Evolutionary conservation across 495 filamentous ascomycete genomes (phyloP).

Genomic region (Daldinia caldariorum): DNA sequence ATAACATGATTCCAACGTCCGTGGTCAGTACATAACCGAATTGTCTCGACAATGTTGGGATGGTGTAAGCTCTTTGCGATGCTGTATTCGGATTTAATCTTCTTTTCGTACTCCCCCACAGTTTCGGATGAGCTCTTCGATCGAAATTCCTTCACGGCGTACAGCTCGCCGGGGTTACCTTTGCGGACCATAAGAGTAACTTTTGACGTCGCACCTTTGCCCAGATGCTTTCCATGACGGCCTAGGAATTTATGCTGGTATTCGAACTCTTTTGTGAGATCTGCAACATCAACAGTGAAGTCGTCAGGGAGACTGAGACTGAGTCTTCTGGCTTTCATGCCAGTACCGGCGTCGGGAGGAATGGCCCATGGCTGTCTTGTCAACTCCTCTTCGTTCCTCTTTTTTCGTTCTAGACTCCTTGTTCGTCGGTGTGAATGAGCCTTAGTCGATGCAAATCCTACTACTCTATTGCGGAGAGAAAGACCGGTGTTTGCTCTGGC

Average conservation of each 20-base stretch:
- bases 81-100: constrained; percentile 83
- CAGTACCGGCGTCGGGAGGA: constrained; percentile 67
- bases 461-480: constrained; percentile 52
- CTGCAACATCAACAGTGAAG: constrained; percentile 69
- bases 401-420: constrained; percentile 46
- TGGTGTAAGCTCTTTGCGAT: constrained; percentile 79
- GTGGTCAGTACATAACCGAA: constrained; percentile 72
- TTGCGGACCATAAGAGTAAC: constrained; percentile 75
- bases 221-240: constrained; percentile 70
- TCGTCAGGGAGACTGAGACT: constrained; percentile 71
- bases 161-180: constrained; percentile 63
- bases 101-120: constrained; percentile 73
- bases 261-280: constrained; percentile 68
- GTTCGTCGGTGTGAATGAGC: constrained; percentile 40
- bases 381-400: constrained; percentile 41
- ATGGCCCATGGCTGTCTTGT: constrained; percentile 60
- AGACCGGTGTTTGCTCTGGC: constrained; percentile 60
- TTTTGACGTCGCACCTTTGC: constrained; percentile 76
- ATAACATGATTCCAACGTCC: constrained; percentile 82
- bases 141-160: constrained; percentile 83
- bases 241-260: constrained; percentile 67
- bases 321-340: constrained; percentile 71
- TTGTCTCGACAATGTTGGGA: constrained; percentile 80
- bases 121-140: constrained; percentile 68
- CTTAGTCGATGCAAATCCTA: constrained; percentile 44